phyloP scores from a whole-genome alignment of 345 rosid species.

The Hibiscus tridactylites region DNA sequence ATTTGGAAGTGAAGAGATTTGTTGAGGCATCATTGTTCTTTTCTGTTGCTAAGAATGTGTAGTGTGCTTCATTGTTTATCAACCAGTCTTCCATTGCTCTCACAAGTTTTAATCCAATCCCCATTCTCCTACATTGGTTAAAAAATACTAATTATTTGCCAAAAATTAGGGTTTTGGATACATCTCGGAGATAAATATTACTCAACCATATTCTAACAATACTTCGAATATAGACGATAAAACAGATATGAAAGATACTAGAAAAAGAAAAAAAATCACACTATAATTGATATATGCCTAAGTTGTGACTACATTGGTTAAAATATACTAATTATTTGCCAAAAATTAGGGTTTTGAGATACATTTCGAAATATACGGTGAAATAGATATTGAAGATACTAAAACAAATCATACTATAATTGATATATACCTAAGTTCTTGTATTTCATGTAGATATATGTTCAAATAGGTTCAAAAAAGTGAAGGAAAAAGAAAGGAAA shows the following conservation, averaged over 20 bases:
- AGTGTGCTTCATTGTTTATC: constrained; percentile 35
- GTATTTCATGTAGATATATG: neutral
- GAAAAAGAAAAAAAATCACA: neutral
- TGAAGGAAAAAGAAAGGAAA: neutral
- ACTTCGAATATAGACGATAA: too few species aligned
- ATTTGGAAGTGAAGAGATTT: constrained; percentile 40
- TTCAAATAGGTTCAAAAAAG: neutral
- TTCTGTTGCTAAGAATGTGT: constrained; percentile 38
- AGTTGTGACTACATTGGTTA: neutral
- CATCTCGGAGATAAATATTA: neutral
- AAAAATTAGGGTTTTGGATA: neutral
- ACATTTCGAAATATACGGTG: too few species aligned
- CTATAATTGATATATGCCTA: neutral
- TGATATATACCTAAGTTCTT: neutral
- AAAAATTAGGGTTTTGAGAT: too few species aligned
- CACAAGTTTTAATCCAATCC: constrained; percentile 47
- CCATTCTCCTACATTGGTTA: constrained; percentile 34
- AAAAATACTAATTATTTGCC: neutral
- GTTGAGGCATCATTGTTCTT: constrained; percentile 40
- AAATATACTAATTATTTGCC: too few species aligned
- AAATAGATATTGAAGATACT: neutral
- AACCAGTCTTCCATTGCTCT: constrained; percentile 49
- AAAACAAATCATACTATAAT: neutral
- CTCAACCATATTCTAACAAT: too few species aligned
- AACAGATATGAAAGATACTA: neutral